phyloP scores from a whole-genome alignment of 768 basidiomycete species.

The Agaricus blazei region DNA sequence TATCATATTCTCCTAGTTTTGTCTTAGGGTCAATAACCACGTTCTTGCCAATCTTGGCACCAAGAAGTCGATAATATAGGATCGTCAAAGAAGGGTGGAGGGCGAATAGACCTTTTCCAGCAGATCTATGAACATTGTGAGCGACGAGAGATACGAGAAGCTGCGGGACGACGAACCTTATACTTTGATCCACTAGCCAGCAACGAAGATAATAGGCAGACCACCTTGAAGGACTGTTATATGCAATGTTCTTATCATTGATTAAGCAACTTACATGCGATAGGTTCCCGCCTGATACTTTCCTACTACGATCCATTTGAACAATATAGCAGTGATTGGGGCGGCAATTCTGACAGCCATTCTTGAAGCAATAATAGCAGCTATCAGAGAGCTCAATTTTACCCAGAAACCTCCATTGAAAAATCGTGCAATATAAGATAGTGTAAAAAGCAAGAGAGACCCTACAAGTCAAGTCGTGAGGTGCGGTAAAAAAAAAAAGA shows the following conservation, averaged over 20 bases:
- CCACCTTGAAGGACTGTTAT: slow-evolving; percentile 21
- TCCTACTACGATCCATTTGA: slow-evolving; percentile 46
- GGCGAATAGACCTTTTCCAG: slow-evolving; percentile 39
- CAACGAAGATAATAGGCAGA: slow-evolving; percentile 37
- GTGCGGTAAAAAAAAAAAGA: background rate
- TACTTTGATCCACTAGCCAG: slow-evolving; percentile 37
- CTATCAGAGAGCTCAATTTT: slow-evolving; percentile 27
- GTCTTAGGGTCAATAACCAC: slow-evolving; percentile 35
- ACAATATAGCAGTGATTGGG: slow-evolving; percentile 33
- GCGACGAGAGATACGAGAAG: background rate
- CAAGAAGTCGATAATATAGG: slow-evolving; percentile 41
- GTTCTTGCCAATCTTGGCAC: slow-evolving; percentile 36
- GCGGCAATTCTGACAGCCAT: slow-evolving; percentile 28
- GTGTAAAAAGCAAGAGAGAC: slow-evolving; percentile 33
- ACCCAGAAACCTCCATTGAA: slow-evolving; percentile 27
- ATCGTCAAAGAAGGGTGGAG: slow-evolving; percentile 30
- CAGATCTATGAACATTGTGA: slow-evolving; percentile 17
- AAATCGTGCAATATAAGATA: slow-evolving; percentile 28
- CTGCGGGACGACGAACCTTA: slow-evolving; percentile 19
- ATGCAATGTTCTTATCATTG: background rate
- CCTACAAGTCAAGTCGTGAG: slow-evolving; percentile 18
- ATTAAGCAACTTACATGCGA: slow-evolving; percentile 24
- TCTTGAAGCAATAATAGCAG: slow-evolving; percentile 29
- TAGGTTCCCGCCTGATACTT: slow-evolving; percentile 32
- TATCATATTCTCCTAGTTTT: slow-evolving; percentile 38